Conservation (phyloP, 495 filamentous ascomycete species). For the Aspergillus avenaceus region DNA sequence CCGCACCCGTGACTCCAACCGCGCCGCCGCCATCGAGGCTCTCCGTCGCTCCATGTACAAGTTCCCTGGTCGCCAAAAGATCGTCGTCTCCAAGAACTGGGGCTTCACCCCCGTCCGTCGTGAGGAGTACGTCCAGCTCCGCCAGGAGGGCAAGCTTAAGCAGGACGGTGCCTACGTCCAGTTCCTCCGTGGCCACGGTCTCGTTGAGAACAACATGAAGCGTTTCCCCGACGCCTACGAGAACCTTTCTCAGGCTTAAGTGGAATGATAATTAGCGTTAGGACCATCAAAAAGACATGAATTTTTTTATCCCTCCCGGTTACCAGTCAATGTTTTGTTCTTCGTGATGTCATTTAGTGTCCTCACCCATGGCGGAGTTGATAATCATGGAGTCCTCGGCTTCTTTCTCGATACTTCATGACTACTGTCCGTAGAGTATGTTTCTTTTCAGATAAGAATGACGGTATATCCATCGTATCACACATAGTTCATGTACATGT, state of each 20-base stretch:
- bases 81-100: conserved; percentile 99
- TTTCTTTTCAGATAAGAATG: too few relatives aligned
- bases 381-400: conserved; percentile 8
- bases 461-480: too few relatives aligned
- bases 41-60: conserved; percentile 99
- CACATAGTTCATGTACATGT: too few relatives aligned
- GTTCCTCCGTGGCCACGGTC: conserved; percentile 90
- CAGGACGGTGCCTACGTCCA: conserved; percentile 98
- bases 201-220: conserved; percentile 79
- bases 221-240: conserved; percentile 90
- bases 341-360: conserved; percentile 8
- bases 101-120: conserved; percentile 97
- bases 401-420: conserved; percentile 1
- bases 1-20: conserved; percentile 90
- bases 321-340: not conserved
- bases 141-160: conserved; percentile 82
- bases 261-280: conserved; percentile 9
- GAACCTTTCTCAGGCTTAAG: conserved; percentile 44
- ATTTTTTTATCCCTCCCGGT: conserved; percentile 3
- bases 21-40: conserved; percentile 91
- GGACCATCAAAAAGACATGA: conserved; percentile 3
- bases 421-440: not conserved
- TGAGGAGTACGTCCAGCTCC: conserved; percentile 92
- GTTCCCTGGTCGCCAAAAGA: conserved; percentile 99
- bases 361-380: conserved; percentile 12